Conservation (phyloP, 2,329 filamentous ascomycete genomes). For the Pezicula radicicola region DNA sequence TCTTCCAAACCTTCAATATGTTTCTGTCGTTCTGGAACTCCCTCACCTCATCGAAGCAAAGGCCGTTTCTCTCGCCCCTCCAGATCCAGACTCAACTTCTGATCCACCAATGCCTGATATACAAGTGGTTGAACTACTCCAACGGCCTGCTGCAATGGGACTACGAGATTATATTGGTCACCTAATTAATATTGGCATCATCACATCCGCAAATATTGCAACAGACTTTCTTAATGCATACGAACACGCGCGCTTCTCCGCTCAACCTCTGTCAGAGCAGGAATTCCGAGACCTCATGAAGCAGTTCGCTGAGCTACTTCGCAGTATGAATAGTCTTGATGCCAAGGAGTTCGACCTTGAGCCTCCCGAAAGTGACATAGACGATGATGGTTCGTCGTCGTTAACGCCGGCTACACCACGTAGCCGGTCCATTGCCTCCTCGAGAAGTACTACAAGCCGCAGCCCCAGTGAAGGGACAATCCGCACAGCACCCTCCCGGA, state of each 20-base stretch:
- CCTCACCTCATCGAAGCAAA: constrained; percentile 90
- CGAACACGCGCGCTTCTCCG: constrained; percentile 82
- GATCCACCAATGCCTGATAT: constrained; percentile 54
- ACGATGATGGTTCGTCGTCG: constrained; percentile 21
- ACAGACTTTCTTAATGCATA: constrained; percentile 70
- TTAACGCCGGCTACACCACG: constrained; percentile 18
- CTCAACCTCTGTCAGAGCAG: constrained; percentile 60
- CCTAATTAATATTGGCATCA: constrained; percentile 64
- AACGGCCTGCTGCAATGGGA: constrained; percentile 67
- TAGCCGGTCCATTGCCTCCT: constrained; percentile 23
- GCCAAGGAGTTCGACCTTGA: constrained; percentile 17
- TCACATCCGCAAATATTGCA: constrained; percentile 49
- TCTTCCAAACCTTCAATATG: constrained; percentile 79
- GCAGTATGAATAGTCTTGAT: constrained; percentile 60
- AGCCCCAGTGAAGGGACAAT: constrained; percentile 26
- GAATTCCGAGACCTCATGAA: constrained; percentile 80
- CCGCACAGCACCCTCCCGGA: constrained; percentile 20
- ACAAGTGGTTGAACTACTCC: constrained; percentile 67
- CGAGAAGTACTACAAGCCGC: constrained; percentile 14
- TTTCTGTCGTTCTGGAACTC: constrained; percentile 76
- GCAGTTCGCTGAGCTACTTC: constrained; percentile 76
- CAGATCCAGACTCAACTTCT: constrained; percentile 39
- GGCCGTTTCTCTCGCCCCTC: constrained; percentile 77
- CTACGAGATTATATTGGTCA: constrained; percentile 76
- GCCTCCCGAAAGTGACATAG: constrained; percentile 22